Evolutionary conservation across 140 eudicot genomes (phyloP).

Genomic region (Flaveria floridana): DNA sequence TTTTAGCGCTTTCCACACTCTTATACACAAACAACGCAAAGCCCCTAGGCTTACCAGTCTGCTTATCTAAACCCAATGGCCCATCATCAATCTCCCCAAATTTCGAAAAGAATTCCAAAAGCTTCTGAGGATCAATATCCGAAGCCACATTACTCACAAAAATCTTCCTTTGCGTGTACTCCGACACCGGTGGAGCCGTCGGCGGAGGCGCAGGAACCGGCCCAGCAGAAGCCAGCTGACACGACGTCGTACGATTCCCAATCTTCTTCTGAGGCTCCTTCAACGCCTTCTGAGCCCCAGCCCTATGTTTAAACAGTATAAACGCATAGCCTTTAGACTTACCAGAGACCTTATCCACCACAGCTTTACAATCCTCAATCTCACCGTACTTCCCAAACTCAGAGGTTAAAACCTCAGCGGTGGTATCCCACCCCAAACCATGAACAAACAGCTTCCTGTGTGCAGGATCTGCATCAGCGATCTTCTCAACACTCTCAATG

Average conservation of each 20-base stretch:
- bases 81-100: conserved; percentile 97
- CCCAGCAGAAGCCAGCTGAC: conserved; percentile 89
- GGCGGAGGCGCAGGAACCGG: conserved; percentile 64
- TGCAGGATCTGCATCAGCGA: conserved; percentile 82
- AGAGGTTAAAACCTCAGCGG: conserved; percentile 46
- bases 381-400: conserved; percentile 75
- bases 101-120: conserved; percentile 54
- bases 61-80: conserved; percentile 86
- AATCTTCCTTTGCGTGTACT: conserved; percentile 85
- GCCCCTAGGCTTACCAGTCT: conserved; percentile 84
- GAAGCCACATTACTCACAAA: conserved; percentile 88
- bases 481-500: conserved; percentile 45
- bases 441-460: conserved; percentile 88
- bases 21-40: conserved; percentile 86
- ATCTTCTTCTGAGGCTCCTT: conserved; percentile 89
- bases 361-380: conserved; percentile 92
- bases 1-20: conserved; percentile 69
- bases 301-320: conserved; percentile 62
- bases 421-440: conserved; percentile 92
- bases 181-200: conserved; percentile 47
- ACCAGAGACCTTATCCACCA: conserved; percentile 67
- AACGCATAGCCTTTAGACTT: conserved; percentile 91
- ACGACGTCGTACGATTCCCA: conserved; percentile 69
- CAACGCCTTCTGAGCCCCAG: conserved; percentile 73
- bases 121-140: conserved; percentile 65